phyloP scores from a whole-genome alignment of 495 filamentous ascomycete genomes.

The Chaetomidium leptoderma region DNA sequence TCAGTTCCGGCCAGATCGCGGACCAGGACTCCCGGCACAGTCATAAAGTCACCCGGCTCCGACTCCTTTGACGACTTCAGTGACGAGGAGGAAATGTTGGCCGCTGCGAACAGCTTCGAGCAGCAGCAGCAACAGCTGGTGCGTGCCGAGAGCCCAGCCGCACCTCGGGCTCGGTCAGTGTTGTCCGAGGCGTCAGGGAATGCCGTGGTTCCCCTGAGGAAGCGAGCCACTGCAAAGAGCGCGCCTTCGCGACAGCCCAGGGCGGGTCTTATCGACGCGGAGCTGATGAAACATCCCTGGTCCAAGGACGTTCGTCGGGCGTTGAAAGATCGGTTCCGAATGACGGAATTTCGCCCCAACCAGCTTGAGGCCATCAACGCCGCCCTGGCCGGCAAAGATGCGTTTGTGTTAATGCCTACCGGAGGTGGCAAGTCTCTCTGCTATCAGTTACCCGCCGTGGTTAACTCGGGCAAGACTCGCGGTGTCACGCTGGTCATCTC shows the following conservation, averaged over 20 bases:
- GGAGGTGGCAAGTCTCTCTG: constrained; percentile 96
- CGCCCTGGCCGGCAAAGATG: constrained; percentile 78
- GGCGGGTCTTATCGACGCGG: constrained; percentile 33
- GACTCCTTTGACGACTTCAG: constrained; percentile 40
- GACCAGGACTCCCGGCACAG: constrained; percentile 6
- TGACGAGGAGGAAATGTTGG: constrained; percentile 69
- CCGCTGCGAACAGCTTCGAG: constrained; percentile 56
- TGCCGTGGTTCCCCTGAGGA: constrained; percentile 19
- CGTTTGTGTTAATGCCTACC: constrained; percentile 95
- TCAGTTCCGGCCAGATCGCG: neutral
- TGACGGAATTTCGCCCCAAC: constrained; percentile 81
- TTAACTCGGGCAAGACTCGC: constrained; percentile 72
- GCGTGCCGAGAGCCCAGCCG: constrained; percentile 21
- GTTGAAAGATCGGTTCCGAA: constrained; percentile 72
- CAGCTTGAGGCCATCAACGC: constrained; percentile 96
- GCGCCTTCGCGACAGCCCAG: constrained; percentile 21
- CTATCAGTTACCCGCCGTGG: constrained; percentile 87
- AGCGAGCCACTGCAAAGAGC: constrained; percentile 29
- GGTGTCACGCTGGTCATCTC: constrained; percentile 92
- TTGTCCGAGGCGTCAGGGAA: constrained; percentile 41
- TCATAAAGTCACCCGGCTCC: neutral
- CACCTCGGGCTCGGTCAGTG: constrained; percentile 26
- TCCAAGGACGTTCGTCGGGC: constrained; percentile 76
- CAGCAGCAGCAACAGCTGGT: constrained; percentile 34
- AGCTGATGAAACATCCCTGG: constrained; percentile 60